Base-by-base conservation (phyloP, 192 early-diverging fungal genomes). In the Linnemannia zychae region DNA sequence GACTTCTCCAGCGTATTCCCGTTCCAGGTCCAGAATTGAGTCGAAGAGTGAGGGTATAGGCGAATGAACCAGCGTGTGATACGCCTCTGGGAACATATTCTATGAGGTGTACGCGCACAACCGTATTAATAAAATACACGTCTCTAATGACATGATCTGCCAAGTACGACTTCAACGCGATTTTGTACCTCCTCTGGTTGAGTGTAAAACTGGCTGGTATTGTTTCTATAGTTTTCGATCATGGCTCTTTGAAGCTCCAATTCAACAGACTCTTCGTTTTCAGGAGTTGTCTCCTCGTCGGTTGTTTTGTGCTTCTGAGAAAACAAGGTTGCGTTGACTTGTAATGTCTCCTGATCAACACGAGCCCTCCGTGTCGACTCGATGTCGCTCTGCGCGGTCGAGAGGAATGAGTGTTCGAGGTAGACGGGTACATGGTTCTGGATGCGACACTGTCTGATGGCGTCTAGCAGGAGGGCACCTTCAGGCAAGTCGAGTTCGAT, bases 81-180 rank as follows among this genome's bases (percentile, higher is more conserved):
- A 90, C 9, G 91, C 91, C 77, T 90, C 90, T 16, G 90, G 88
- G 70, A 92, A 92, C 65, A 88, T 80, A 66, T 92, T 90, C 91
- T 92, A 80, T 37, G 7, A 47, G 40, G 31, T 34, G 37, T 22
- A 65, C 72, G 53, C 76, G 34, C 3, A 53, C 3, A 46, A 17
- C 13, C n/a, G 57, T 17, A 66, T 72, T 72, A 60, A 18, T 22
- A n/a, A 28, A 3, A 7, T 9, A 9, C 57, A 24, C 9, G 57
- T 28, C 1, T 31, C 28, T 28, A 57, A 63, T 11, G 7, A 13
- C n/a, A 24, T 53, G 20, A 22, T 28, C 53, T 20, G 71, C 24
- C 7, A 31, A 34, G 0, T 0, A 36, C 22, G 13, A 34, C 28
- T 18, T 28, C 22, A 37, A 63, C 33, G 34, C 5, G 31, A 3